Conservation (phyloP, 1,284 basidiomycete species). For the Pterulicium gracile region DNA sequence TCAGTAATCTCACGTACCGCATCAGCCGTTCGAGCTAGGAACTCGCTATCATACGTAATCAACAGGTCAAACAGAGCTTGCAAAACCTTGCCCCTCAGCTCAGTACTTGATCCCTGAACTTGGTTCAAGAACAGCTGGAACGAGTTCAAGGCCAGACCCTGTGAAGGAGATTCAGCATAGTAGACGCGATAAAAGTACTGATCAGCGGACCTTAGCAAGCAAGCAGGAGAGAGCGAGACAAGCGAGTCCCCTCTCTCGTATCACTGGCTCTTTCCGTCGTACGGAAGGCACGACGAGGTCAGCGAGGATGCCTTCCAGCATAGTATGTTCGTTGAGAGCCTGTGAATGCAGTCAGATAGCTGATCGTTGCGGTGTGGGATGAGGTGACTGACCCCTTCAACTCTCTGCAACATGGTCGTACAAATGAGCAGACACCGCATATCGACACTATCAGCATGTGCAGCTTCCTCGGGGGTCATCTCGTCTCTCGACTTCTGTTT, state of each 20-base stretch:
- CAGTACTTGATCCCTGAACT: slow-evolving; percentile 66
- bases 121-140: slow-evolving; percentile 89
- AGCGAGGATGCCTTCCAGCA: slow-evolving; percentile 80
- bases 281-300: slow-evolving; percentile 91
- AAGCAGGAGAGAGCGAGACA: slow-evolving; percentile 86
- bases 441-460: slow-evolving; percentile 62
- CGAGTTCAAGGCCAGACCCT: slow-evolving; percentile 86
- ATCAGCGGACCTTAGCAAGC: slow-evolving; percentile 56
- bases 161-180: slow-evolving; percentile 1
- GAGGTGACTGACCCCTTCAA: slow-evolving; percentile 60
- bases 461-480: slow-evolving; percentile 48
- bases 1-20: slow-evolving; percentile 28
- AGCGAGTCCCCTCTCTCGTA: slow-evolving; percentile 82
- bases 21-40: slow-evolving; percentile 46
- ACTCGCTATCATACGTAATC: slow-evolving; percentile 80
- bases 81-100: slow-evolving; percentile 73
- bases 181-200: background rate
- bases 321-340: slow-evolving; percentile 91
- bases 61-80: slow-evolving; percentile 88
- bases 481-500: slow-evolving; percentile 32
- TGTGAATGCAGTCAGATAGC: slow-evolving; percentile 18
- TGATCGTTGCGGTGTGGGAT: background rate
- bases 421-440: slow-evolving; percentile 81
- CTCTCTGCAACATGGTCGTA: slow-evolving; percentile 85
- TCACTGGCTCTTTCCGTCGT: slow-evolving; percentile 71